These are phyloP conservation scores for Lactarius hatsudake DNA, from an alignment of 768 basidiomycete species.

Conservation along the genomic window DNA sequence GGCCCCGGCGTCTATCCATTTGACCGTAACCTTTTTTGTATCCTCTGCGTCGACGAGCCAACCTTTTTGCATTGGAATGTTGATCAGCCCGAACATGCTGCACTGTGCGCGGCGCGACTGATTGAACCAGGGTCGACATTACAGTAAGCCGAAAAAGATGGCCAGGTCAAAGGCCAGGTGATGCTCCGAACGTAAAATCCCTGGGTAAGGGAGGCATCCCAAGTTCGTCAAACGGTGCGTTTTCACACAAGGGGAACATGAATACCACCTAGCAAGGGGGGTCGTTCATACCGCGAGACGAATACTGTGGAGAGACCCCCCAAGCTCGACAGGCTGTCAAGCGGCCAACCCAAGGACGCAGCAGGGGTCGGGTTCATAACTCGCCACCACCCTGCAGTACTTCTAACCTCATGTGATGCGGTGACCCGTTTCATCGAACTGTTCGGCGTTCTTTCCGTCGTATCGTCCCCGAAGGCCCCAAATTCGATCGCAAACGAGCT, in stretches of 20 bases:
- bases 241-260: neutral
- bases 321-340: neutral
- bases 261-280: neutral
- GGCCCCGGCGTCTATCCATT: too few species aligned
- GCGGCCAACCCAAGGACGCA: neutral
- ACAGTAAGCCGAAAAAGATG: neutral
- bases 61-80: neutral
- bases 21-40: too few species aligned
- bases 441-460: neutral
- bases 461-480: too few species aligned
- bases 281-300: neutral
- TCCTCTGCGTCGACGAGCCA: neutral
- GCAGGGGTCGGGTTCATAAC: neutral
- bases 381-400: neutral
- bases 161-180: neutral
- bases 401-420: neutral
- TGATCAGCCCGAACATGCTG: too few species aligned
- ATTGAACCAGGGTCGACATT: neutral
- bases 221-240: neutral
- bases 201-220: neutral
- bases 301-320: neutral
- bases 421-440: neutral
- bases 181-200: neutral
- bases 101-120: neutral
- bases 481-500: neutral